phyloP scores from a whole-genome alignment of 257 asterid species.

The Solanum ossicruentum region DNA sequence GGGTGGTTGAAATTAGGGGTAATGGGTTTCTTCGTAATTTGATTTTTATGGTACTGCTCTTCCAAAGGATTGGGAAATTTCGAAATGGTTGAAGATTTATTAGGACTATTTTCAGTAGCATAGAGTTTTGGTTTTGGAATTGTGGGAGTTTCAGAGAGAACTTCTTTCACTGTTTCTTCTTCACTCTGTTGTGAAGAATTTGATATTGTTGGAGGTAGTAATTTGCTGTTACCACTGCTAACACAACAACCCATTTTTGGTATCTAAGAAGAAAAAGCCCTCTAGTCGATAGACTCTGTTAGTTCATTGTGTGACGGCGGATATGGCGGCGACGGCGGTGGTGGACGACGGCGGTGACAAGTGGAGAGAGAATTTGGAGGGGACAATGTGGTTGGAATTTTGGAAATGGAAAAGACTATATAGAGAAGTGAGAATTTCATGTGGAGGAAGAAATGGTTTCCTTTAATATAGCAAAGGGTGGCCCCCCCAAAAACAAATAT shows the following conservation, averaged over 20 bases:
- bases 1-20: background rate
- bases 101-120: background rate
- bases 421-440: background rate
- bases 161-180: constrained; percentile 8
- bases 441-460: background rate
- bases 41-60: background rate
- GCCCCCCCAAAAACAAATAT: background rate
- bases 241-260: background rate
- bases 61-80: background rate
- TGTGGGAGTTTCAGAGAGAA: constrained; percentile 1
- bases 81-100: background rate
- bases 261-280: background rate
- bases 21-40: background rate
- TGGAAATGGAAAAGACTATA: background rate
- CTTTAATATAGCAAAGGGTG: background rate
- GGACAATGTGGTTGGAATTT: background rate
- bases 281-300: background rate
- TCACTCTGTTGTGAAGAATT: background rate
- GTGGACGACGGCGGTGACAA: background rate
- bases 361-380: background rate
- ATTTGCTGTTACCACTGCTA: background rate
- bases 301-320: background rate
- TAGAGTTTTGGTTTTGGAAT: background rate
- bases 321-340: background rate
- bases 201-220: background rate